Evolutionary conservation across 179 eudicot genomes (phyloP), one percentile per base, ranked within the genome.

Genomic region (Silene vulgaris): DNA sequence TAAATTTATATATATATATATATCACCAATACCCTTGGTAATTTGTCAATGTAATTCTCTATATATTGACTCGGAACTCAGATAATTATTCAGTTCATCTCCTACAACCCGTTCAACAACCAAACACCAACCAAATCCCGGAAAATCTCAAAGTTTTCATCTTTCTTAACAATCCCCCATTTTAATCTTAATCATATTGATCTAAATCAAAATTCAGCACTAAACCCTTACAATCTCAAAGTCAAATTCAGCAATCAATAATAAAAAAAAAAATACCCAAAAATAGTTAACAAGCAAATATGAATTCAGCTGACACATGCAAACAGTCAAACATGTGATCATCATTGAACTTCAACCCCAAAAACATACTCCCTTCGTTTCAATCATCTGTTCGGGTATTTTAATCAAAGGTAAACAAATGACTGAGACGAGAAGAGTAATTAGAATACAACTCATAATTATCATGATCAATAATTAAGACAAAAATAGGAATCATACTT

Each of bases 181-280:
- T 32, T 30, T 28, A 13, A 16, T 4, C n/a, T 5, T 48, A 66
- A 67, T 73, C 32, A 65, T 65, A 40, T 14, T 68, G 77, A 76
- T 80, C 80, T 13, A 26, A 60, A 60, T 60, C 76, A 59, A 76
- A 80, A 75, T 70, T 75, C 45, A 54, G 23, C 69, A 71, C 20
- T 29, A 29, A 60, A 59, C 75, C 35, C 75, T 57, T 48, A 11
- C 16, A 64, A 71, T 43, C 61, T 3, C 60, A 73, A 63, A 77
- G 74, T 77, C 78, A 80, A 73, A 66, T 56, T 60, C 48, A 23
- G 40, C n/a, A 30, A 26, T 4, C 13, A 64, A 29, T 28, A 28
- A 29, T 6, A 43, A 64, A 26, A 64, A 0, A 16, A 59, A 17
- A n/a, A 59, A 16, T n/a, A 16, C 63, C 23, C 65, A 60, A 60